Evolutionary conservation across 73 alveolate species (phyloP), one percentile per base, ranked within the genome.

Genomic region (Uronychia binucleata): DNA sequence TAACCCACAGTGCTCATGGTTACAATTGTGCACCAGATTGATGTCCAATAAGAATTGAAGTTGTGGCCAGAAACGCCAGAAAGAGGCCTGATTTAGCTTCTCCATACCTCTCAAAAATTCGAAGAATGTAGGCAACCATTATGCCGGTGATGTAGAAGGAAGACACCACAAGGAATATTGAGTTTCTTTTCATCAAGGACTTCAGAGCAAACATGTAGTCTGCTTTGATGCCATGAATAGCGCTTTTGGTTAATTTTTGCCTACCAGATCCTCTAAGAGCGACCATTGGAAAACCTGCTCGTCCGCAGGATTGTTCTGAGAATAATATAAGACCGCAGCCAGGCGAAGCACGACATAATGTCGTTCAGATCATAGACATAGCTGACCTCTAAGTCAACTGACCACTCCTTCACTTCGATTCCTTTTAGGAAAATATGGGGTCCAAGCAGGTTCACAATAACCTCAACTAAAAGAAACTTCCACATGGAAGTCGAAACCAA

Each of bases 1-100:
- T 90, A 90, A n/a, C 95, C 95, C 1, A 90, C 95, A n/a, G 95
- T 90, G 1, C 89, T 90, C 95, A 90, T 90, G 0, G 95, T 90
- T 27, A 90, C 80, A 75, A 90, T 81, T 1, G 78, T 88, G 77
- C 83, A 77, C 95, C 95, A 90, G 28, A 90, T 78, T 0, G 92
- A 79, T 14, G 92, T 85, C 59, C 33, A 77, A 74, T 80, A 90
- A n/a, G 88, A 59, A 34, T 90, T 86, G 83, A 85, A 90, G 28
- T 77, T 76, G 31, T 90, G 77, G 33, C 88, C 92, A n/a, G 85
- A 57, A 30, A 75, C 88, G 67, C 75, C 84, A 58, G 80, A 77
- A 34, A 85, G 81, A 28, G 78, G 84, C 33, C 87, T 84, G 14
- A 28, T 11, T 67, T 28, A 67, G 34, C 31, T 25, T 8, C 27